A percentile compares a stretch with the other conserved stretches of the same genome.
Evolutionary conservation across 768 basidiomycete genomes (phyloP).

Genomic region (Tephrocybe rancida): DNA sequence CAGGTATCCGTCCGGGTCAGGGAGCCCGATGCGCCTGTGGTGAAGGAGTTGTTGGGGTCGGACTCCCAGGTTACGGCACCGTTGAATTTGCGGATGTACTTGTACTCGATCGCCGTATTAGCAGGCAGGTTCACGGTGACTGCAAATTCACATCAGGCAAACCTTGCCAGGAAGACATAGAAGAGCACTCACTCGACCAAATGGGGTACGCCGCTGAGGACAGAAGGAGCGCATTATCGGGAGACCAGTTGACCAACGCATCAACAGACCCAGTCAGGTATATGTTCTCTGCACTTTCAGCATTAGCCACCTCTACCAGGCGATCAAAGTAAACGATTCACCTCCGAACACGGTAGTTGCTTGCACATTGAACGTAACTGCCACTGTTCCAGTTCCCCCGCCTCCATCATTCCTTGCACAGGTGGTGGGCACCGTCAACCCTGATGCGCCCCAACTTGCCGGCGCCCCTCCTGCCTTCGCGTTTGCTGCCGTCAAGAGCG

Average conservation of each 20-base stretch:
- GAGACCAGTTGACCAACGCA: slow-evolving; percentile 62
- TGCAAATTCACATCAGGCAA: slow-evolving; percentile 23
- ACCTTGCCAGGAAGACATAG: neutral
- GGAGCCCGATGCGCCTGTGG: slow-evolving; percentile 46
- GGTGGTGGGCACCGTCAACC: slow-evolving; percentile 47
- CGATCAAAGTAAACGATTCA: slow-evolving; percentile 27
- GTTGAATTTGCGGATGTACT: slow-evolving; percentile 65
- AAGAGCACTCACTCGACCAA: slow-evolving; percentile 59
- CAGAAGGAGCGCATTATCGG: slow-evolving; percentile 55
- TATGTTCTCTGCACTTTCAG: slow-evolving; percentile 59
- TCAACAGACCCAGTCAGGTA: slow-evolving; percentile 63
- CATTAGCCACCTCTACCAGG: neutral
- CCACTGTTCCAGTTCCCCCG: slow-evolving; percentile 33
- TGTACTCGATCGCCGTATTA: slow-evolving; percentile 61
- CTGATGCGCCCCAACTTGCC: slow-evolving; percentile 67
- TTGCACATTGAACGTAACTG: slow-evolving; percentile 66
- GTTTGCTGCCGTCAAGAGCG: slow-evolving; percentile 59
- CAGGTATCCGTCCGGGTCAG: slow-evolving; percentile 41
- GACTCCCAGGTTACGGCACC: slow-evolving; percentile 67
- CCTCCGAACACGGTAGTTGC: slow-evolving; percentile 64
- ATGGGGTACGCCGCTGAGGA: slow-evolving; percentile 60
- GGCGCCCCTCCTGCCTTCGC: slow-evolving; percentile 51
- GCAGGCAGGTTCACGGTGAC: slow-evolving; percentile 66
- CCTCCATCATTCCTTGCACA: slow-evolving; percentile 36
- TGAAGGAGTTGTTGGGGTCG: slow-evolving; percentile 61